These are phyloP conservation scores for Ilex paraguariensis DNA, from an alignment of 305 asterid genomes.

Conservation along the genomic window DNA sequence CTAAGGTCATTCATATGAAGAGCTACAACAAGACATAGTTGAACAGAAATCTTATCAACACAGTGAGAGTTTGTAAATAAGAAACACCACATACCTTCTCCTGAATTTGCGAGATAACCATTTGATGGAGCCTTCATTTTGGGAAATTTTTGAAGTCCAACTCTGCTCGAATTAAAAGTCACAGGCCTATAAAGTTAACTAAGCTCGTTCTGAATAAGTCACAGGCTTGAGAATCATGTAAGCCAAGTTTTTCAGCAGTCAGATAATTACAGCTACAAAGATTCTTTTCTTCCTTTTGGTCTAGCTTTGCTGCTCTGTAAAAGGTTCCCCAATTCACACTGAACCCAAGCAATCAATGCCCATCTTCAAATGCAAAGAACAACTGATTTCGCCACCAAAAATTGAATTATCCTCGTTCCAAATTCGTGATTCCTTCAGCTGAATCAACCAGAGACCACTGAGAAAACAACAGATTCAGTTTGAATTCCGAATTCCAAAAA, in stretches of 20 bases:
- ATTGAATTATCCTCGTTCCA: too few species aligned
- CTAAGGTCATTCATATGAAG: too few species aligned
- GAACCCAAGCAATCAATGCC: too few species aligned
- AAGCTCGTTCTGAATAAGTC: too few species aligned
- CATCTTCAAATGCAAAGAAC: too few species aligned
- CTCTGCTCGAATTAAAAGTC: not conserved
- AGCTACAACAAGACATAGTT: not conserved
- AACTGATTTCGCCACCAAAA: too few species aligned
- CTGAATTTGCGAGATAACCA: conserved; percentile 70
- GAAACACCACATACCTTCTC: conserved; percentile 53
- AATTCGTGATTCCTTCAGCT: too few species aligned
- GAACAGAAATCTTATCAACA: not conserved
- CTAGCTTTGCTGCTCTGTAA: not conserved
- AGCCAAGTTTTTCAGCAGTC: not conserved
- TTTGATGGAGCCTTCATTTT: conserved; percentile 75
- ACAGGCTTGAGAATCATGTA: too few species aligned
- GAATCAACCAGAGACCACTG: not conserved
- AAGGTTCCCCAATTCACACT: too few species aligned
- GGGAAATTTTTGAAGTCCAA: not conserved
- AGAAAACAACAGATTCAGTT: not conserved
- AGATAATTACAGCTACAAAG: not conserved
- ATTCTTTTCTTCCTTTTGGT: not conserved
- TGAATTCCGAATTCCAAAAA: not conserved
- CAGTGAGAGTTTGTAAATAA: not conserved
- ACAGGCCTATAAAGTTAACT: not conserved